phyloP scores from a whole-genome alignment of 208 protist genomes.

The Angomonas ambiguus region DNA sequence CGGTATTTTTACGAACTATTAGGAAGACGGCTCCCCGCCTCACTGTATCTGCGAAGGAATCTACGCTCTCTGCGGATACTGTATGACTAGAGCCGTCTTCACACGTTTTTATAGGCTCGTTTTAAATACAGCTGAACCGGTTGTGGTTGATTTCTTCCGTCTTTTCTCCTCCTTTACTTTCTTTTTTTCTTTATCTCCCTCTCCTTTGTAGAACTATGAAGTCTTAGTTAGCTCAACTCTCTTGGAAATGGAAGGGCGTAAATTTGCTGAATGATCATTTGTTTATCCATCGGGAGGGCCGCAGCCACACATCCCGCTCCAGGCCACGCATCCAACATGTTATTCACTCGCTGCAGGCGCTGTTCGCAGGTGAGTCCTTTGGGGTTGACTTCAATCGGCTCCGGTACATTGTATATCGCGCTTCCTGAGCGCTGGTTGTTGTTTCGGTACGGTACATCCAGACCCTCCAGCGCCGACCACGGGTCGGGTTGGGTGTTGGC shows the following conservation, averaged over 20 bases:
- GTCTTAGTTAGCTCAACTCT: slow-evolving; percentile 26
- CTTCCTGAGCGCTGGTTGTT: slow-evolving; percentile 9
- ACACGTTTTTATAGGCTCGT: too few species aligned
- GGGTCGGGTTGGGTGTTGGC: slow-evolving; percentile 17
- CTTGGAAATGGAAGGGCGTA: slow-evolving; percentile 55
- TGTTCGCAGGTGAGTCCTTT: slow-evolving; percentile 34
- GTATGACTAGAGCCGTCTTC: too few species aligned
- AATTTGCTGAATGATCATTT: slow-evolving; percentile 38
- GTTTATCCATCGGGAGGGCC: slow-evolving; percentile 26
- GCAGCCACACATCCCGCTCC: slow-evolving; percentile 34
- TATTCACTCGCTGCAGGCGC: slow-evolving; percentile 40
- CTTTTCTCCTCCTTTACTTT: not conserved
- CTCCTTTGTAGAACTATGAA: not conserved
- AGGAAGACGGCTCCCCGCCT: too few species aligned
- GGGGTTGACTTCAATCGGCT: slow-evolving; percentile 54
- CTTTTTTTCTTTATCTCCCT: not conserved
- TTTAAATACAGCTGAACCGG: too few species aligned
- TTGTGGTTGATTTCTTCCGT: too few species aligned
- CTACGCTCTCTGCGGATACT: too few species aligned
- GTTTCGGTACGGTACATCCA: slow-evolving; percentile 44
- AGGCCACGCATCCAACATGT: slow-evolving; percentile 55
- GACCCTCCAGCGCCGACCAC: slow-evolving; percentile 38
- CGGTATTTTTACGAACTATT: not conserved
- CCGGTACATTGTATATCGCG: slow-evolving; percentile 19
- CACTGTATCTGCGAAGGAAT: too few species aligned